A percentile compares a stretch with the other conserved stretches of the same genome.
Conservation (phyloP, 2,329 filamentous ascomycete species). For the Aspergillus novofumigatus region DNA sequence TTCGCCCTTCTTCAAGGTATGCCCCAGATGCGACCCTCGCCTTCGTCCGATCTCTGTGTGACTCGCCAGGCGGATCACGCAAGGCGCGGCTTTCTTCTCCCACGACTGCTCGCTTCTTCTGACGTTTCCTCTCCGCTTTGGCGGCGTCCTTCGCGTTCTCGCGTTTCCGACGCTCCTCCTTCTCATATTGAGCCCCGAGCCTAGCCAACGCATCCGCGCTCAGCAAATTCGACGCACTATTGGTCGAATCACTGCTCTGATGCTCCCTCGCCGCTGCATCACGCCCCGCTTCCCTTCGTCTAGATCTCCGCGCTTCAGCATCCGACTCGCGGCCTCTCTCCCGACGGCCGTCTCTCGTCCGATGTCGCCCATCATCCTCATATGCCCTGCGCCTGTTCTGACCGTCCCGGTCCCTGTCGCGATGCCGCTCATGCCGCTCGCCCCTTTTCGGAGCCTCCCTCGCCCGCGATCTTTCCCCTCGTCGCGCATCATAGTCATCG, state of each 20-base stretch:
- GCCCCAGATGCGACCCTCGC: slow-evolving; percentile 66
- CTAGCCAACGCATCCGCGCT: slow-evolving; percentile 59
- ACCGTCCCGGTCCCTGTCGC: slow-evolving; percentile 17
- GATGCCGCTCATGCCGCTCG: slow-evolving; percentile 19
- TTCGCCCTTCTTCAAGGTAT: slow-evolving; percentile 62
- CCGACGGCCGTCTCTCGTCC: slow-evolving; percentile 14
- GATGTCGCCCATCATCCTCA: slow-evolving; percentile 16
- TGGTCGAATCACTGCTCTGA: slow-evolving; percentile 40
- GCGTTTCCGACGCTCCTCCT: slow-evolving; percentile 45
- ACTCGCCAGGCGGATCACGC: slow-evolving; percentile 22
- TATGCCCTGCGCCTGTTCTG: not conserved
- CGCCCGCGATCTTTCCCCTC: slow-evolving; percentile 26
- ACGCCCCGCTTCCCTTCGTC: slow-evolving; percentile 18
- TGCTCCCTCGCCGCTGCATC: slow-evolving; percentile 30
- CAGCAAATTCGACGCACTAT: slow-evolving; percentile 42
- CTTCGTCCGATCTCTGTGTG: slow-evolving; percentile 46
- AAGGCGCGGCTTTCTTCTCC: slow-evolving; percentile 18
- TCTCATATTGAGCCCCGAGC: slow-evolving; percentile 60
- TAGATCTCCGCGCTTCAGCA: slow-evolving; percentile 23
- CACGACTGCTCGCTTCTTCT: slow-evolving; percentile 24
- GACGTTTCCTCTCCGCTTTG: slow-evolving; percentile 22
- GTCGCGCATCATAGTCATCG: slow-evolving; percentile 8
- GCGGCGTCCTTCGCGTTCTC: slow-evolving; percentile 32
- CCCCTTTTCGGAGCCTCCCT: slow-evolving; percentile 30
- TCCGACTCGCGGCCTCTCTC: slow-evolving; percentile 15